Conservation (phyloP, 352 stramenopile species). For the Phytophthora cryptogea region DNA sequence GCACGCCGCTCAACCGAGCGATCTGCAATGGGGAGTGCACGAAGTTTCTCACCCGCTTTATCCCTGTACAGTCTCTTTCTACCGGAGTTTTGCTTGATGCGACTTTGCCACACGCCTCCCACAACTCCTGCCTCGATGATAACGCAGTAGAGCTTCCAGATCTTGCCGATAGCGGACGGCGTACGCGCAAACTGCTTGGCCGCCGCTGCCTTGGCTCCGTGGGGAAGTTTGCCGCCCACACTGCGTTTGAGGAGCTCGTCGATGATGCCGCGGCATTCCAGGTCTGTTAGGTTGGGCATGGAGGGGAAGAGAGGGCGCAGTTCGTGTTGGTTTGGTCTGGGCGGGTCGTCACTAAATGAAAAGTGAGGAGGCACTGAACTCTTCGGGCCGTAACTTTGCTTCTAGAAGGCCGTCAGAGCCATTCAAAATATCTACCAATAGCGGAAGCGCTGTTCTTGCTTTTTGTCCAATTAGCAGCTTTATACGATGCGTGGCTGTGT, state of each 20-base stretch:
- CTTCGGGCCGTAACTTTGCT: too few species aligned
- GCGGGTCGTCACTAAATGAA: too few species aligned
- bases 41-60: not conserved
- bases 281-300: not conserved
- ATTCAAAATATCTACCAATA: too few species aligned
- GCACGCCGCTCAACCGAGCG: slow-evolving; percentile 1
- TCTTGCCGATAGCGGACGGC: not conserved
- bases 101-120: not conserved
- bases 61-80: not conserved
- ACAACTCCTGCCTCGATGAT: not conserved
- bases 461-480: too few species aligned
- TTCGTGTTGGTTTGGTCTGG: not conserved
- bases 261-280: not conserved
- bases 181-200: not conserved
- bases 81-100: not conserved
- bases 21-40: not conserved
- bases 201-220: not conserved
- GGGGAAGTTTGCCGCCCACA: not conserved
- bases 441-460: too few species aligned
- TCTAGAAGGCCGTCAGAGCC: too few species aligned
- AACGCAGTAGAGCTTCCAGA: not conserved
- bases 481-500: too few species aligned
- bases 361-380: too few species aligned
- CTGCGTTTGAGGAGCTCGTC: not conserved
- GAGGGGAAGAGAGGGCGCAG: not conserved